phyloP scores from a whole-genome alignment of 257 asterid species.

The Nicotiana paniculata region DNA sequence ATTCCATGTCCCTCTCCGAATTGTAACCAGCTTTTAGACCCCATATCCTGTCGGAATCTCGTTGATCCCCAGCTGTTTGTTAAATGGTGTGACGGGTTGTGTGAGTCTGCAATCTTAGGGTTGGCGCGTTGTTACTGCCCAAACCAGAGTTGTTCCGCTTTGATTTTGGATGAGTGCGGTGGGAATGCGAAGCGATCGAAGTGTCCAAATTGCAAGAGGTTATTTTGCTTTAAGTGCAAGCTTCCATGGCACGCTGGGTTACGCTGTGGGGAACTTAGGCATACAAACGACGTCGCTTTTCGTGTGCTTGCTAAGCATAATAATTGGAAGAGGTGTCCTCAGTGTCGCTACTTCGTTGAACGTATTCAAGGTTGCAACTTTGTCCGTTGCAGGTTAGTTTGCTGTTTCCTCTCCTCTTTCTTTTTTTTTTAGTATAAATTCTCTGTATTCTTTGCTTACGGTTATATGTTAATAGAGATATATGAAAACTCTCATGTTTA shows the following conservation, averaged over 20 bases:
- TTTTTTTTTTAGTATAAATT: background rate
- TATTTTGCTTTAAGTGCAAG: conserved; percentile 55
- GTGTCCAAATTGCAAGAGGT: conserved; percentile 54
- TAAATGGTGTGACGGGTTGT: conserved; percentile 69
- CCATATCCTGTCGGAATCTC: conserved; percentile 32
- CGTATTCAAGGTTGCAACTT: conserved; percentile 42
- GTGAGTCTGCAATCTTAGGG: conserved; percentile 39
- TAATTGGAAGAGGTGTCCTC: conserved; percentile 69
- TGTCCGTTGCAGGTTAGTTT: conserved; percentile 53
- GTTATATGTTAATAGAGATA: background rate
- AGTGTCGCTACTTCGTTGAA: conserved; percentile 59
- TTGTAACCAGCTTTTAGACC: conserved; percentile 53
- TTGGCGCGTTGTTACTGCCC: conserved; percentile 50
- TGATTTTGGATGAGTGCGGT: conserved; percentile 70
- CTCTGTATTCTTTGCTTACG: background rate
- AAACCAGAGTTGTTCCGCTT: conserved; percentile 36
- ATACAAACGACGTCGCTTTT: conserved; percentile 45
- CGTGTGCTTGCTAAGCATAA: conserved; percentile 46
- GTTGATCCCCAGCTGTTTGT: conserved; percentile 35
- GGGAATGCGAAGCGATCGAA: conserved; percentile 32
- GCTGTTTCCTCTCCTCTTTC: background rate
- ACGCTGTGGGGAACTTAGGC: conserved; percentile 40
- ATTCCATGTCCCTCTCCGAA: conserved; percentile 56
- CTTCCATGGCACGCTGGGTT: conserved; percentile 55
- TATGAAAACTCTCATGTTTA: background rate